Percentiles rank a stretch among this genome's conserved stretches.
phyloP scores from a whole-genome alignment of 2,329 filamentous ascomycete species.

The Aspergillus brasiliensis region DNA sequence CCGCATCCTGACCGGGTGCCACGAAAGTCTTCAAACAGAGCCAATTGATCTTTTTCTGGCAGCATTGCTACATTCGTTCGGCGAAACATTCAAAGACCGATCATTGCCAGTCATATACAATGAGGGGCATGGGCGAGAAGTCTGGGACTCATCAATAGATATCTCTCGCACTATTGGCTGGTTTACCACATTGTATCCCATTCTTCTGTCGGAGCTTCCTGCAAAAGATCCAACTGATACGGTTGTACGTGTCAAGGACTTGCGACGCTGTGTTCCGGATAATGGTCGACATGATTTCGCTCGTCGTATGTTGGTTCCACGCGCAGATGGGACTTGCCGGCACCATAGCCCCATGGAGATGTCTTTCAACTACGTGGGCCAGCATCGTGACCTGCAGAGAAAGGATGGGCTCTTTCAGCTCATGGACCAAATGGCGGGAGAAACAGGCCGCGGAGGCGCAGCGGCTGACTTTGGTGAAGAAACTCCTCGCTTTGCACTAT shows the following conservation, averaged over 20 bases:
- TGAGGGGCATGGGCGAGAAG: slow-evolving; percentile 53
- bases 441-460: slow-evolving; percentile 48
- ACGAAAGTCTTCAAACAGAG: slow-evolving; percentile 37
- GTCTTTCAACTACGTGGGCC: slow-evolving; percentile 46
- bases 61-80: slow-evolving; percentile 48
- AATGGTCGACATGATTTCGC: slow-evolving; percentile 45
- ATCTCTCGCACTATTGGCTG: slow-evolving; percentile 54
- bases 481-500: slow-evolving; percentile 52
- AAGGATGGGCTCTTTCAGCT: slow-evolving; percentile 48
- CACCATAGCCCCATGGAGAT: slow-evolving; percentile 48
- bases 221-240: slow-evolving; percentile 33
- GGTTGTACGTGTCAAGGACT: slow-evolving; percentile 42
- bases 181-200: slow-evolving; percentile 54
- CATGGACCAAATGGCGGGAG: slow-evolving; percentile 50
- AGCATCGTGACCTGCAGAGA: slow-evolving; percentile 48
- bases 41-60: slow-evolving; percentile 41
- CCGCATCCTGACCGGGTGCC: slow-evolving; percentile 34
- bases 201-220: slow-evolving; percentile 36
- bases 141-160: slow-evolving; percentile 49
- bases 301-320: slow-evolving; percentile 32
- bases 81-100: slow-evolving; percentile 45
- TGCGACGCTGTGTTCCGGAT: slow-evolving; percentile 37
- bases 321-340: slow-evolving; percentile 31
- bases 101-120: slow-evolving; percentile 48
- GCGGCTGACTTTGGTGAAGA: slow-evolving; percentile 49